Base-by-base conservation (phyloP, 2,329 filamentous ascomycete genomes). In the Fusarium chlamydosporum region DNA sequence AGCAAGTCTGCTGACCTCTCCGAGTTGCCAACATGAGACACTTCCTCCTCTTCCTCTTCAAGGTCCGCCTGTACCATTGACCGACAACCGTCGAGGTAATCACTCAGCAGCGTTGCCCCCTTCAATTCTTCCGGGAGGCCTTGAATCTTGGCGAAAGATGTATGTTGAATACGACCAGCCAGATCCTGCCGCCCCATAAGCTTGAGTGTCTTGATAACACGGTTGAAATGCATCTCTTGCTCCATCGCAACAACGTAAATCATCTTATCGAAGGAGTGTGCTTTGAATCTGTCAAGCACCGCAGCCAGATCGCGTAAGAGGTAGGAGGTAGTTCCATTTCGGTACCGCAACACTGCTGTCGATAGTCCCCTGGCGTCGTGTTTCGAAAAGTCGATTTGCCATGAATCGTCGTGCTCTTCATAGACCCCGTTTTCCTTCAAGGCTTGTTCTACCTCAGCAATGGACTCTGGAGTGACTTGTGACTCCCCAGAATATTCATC, bases 161-260 rank as follows among this genome's bases (percentile, higher is more conserved):
- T 68, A 33, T 82, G 79, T 7, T 78, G 72, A 3, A 82, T 72
- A 18, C 76, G 76, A 1, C 68, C 62, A 0, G 76, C 71, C 0
- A 82, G 62, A 13, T 81, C 78, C 0, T 65, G 55, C 3, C 72
- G 71, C 1, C 73, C 79, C 72, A 82, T 77, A 2, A 80, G 75
- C n/a, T 79, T 75, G 0, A 82, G 66, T 0, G 77, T 75, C 57
- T 92, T 92, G 82, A 92, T 91, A 10, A 93, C 82, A 74, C 92
- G 89, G 65, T 88, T 87, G 47, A 93, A 84, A 74, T 94, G 91
- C 45, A 91, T 83, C 71, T 91, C 90, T 75, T 93, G 91, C 68
- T 90, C 87, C 34, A 86, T 88, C 0, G 90, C 90, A 23, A 93
- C 88, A 6, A 94, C 91, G 72, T 93, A 93, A 43, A 93, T 90